Base-by-base conservation (phyloP, 2,329 filamentous ascomycete species). In the Pleoardoris graminearum region DNA sequence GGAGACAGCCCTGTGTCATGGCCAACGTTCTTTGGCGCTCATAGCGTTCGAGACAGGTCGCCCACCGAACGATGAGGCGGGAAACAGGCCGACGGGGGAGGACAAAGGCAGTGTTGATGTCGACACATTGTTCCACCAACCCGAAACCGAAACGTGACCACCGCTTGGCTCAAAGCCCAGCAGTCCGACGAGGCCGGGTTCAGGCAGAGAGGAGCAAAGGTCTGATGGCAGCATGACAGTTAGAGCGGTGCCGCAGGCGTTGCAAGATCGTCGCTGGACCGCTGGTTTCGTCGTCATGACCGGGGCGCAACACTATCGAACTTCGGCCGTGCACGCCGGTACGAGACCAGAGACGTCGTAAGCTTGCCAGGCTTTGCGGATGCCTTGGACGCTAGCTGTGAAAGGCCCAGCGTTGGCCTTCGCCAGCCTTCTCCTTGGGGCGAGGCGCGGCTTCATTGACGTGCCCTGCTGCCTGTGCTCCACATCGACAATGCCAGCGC, bases 301-400 rank as follows among this genome's bases (percentile, higher is more conserved):
- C 57, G 67, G 61, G 50, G 61, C 25, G 25, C 60, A 66, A 5
- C 62, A 61, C 66, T 64, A 69, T 70, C 66, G 67, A 70, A 69
- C 67, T 60, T 64, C 63, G 65, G 45, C 67, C 67, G 67, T 43
- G 39, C 39, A 7, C 39, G n/a, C 4, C 37, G 22, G 30, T 46
- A 32, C 41, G 49, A 51, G 41, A 46, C 33, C 17, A n/a, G 14
- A 39, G 48, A 43, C 48, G 38, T 50, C 38, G 48, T 50, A 50
- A 50, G 48, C 48, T 38, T 22, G 43, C 27, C 14, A 30, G 35
- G 46, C 46, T 38, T 16, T 29, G 25, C 16, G 21, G 39, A n/a
- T n/a, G n/a, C n/a, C n/a, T n/a, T n/a, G n/a, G n/a, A n/a, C n/a
- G n/a, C 33, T 38, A 48, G 30, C 44, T 22, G 35, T 19, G 16